These are phyloP conservation scores for Candolleomyces aberdarensis DNA, from an alignment of 768 basidiomycete genomes.

Conservation along the genomic window DNA sequence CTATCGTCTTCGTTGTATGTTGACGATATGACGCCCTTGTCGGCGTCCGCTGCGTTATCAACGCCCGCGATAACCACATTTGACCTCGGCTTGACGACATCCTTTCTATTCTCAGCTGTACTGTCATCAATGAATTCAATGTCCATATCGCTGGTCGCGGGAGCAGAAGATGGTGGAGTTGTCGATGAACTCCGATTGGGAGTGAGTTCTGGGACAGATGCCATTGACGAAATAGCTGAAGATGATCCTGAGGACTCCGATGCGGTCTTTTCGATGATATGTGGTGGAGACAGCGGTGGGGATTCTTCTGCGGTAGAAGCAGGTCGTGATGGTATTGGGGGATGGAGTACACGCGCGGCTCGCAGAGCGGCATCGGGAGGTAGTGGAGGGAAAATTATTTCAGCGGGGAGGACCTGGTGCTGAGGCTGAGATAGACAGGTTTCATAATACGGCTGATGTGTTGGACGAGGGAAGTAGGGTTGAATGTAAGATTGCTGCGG, in stretches of 20 bases:
- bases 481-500: slow-evolving; percentile 24
- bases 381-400: slow-evolving; percentile 72
- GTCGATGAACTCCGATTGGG: slow-evolving; percentile 66
- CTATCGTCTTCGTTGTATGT: slow-evolving; percentile 26
- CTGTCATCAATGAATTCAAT: slow-evolving; percentile 21
- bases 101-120: slow-evolving; percentile 11
- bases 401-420: slow-evolving; percentile 46
- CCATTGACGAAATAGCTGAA: slow-evolving; percentile 37
- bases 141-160: slow-evolving; percentile 38
- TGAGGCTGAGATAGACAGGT: slow-evolving; percentile 40
- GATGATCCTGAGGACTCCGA: background rate
- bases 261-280: slow-evolving; percentile 4
- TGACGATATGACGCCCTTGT: slow-evolving; percentile 2
- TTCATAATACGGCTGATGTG: slow-evolving; percentile 74
- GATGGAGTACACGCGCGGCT: slow-evolving; percentile 17
- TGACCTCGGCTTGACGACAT: slow-evolving; percentile 2
- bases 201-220: slow-evolving; percentile 58
- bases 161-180: slow-evolving; percentile 40
- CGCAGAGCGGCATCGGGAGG: slow-evolving; percentile 41
- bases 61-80: slow-evolving; percentile 14
- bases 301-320: slow-evolving; percentile 7
- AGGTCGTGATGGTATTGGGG: slow-evolving; percentile 18
- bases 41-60: slow-evolving; percentile 16
- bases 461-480: slow-evolving; percentile 53
- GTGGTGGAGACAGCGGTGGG: slow-evolving; percentile 4